Evolutionary conservation across 148 eudicot species (phyloP), one percentile per base, ranked within the genome.

Genomic region (Agrostemma githago): DNA sequence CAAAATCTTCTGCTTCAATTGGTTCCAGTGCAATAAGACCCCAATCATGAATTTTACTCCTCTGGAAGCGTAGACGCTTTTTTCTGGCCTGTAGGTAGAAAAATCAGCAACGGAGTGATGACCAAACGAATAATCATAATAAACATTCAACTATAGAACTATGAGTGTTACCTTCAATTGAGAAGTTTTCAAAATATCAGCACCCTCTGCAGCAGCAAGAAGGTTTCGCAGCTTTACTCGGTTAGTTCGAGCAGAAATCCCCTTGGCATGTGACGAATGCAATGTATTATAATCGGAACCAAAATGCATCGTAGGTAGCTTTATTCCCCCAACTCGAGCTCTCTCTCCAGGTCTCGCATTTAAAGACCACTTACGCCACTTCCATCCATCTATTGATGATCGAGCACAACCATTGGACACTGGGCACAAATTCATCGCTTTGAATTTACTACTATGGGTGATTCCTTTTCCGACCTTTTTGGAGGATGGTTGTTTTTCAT

Each of bases 21-120:
- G 99, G 91, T 82, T 95, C 99, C 68, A 85, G 83, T 7, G 94
- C 99, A 83, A 92, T 87, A 83, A 95, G 94, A 73, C 99, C 99
- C 99, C 99, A 95, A 62, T 92, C 99, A 78, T 95, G 99, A 79
- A 95, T 95, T 89, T 89, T 95, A 79, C 99, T 95, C 78, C 87
- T 82, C 74, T 95, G 99, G 76, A 95, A 95, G 73, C 99, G 88
- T 38, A 95, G 76, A 34, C 86, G 92, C 81, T 95, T 95, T 78
- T 92, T 95, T 82, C 99, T 86, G 59, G 97, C 96, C 99, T 95
- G 85, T 62, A 39, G 74, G 60, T 39, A 56, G 12, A 68, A 21
- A 60, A 16, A 59, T 70, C 41, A 70, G 17, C 41, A 34, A 34
- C 72, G 51, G 8, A 68, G 40, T 7, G 62, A 76, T 68, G 46